A percentile compares a stretch with the other conserved stretches of the same genome.
Evolutionary conservation across 805 yeast species (phyloP).

Genomic region (Candida sphagnicola): DNA sequence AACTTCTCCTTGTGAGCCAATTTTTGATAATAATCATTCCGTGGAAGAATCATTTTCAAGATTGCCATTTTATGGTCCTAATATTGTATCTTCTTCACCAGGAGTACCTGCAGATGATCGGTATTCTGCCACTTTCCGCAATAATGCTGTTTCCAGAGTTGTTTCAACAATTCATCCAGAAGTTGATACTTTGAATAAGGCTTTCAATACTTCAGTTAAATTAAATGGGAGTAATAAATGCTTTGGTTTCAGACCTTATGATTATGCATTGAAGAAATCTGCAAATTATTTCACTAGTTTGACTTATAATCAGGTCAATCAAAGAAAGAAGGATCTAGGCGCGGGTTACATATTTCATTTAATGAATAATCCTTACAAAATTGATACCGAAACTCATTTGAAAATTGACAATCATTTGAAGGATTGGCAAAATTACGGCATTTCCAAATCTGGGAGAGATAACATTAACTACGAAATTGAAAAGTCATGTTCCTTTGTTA

Average conservation of each 20-base stretch:
- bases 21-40: neutral
- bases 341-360: slow-evolving; percentile 33
- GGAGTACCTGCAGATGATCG: slow-evolving; percentile 15
- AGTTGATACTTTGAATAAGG: slow-evolving; percentile 18
- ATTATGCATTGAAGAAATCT: slow-evolving; percentile 12
- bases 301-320: slow-evolving; percentile 26
- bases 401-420: slow-evolving; percentile 16
- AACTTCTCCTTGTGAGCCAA: slow-evolving; percentile 3
- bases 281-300: slow-evolving; percentile 9
- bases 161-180: slow-evolving; percentile 14
- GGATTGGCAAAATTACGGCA: slow-evolving; percentile 13
- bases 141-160: slow-evolving; percentile 11
- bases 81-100: neutral
- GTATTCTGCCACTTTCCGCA: slow-evolving; percentile 47
- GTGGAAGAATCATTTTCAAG: slow-evolving; percentile 1
- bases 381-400: slow-evolving; percentile 10
- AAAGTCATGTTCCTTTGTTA: slow-evolving; percentile 23
- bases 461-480: slow-evolving; percentile 9
- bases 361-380: slow-evolving; percentile 20
- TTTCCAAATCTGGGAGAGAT: slow-evolving; percentile 1
- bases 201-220: slow-evolving; percentile 18
- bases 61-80: slow-evolving; percentile 4
- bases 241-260: slow-evolving; percentile 18
- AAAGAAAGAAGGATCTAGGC: slow-evolving; percentile 30
- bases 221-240: slow-evolving; percentile 17